A percentile compares a stretch with the other conserved stretches of the same genome.
Evolutionary conservation across 495 filamentous ascomycete genomes (phyloP).

Genomic region (Hamigera avellanea): DNA sequence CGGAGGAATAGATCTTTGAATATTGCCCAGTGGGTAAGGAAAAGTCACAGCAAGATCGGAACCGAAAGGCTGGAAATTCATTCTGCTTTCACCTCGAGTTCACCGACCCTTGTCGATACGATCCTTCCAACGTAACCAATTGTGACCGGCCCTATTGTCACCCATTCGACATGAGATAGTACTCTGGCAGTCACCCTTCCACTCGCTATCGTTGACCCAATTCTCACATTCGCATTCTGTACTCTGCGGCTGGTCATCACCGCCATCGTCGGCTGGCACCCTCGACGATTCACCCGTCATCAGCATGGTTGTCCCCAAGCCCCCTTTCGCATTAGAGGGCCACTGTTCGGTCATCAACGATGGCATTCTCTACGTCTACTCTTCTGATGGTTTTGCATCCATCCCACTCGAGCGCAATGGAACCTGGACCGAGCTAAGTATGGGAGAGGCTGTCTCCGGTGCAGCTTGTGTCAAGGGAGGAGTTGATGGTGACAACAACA

Average conservation of each 20-base stretch:
- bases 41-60: no score
- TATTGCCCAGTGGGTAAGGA: no score
- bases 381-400: constrained; percentile 61
- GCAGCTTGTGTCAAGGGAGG: constrained; percentile 62
- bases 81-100: no score
- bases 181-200: constrained; percentile 28
- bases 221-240: constrained; percentile 5
- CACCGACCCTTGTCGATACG: no score
- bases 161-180: constrained; percentile 16
- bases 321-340: constrained; percentile 52
- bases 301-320: constrained; percentile 53
- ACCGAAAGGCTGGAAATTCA: no score
- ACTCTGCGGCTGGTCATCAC: constrained; percentile 18
- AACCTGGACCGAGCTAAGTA: constrained; percentile 54
- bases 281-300: constrained; percentile 5
- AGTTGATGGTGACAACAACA: constrained; percentile 39
- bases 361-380: constrained; percentile 79
- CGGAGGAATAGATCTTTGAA: no score
- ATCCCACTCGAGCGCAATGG: constrained; percentile 55
- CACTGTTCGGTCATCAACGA: constrained; percentile 76
- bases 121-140: no score
- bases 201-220: neutral
- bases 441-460: constrained; percentile 57
- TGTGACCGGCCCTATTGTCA: neutral
- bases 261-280: constrained; percentile 21